These are phyloP conservation scores for Psilocybe mexicana DNA, from an alignment of 1,284 basidiomycete species.

Conservation along the genomic window DNA sequence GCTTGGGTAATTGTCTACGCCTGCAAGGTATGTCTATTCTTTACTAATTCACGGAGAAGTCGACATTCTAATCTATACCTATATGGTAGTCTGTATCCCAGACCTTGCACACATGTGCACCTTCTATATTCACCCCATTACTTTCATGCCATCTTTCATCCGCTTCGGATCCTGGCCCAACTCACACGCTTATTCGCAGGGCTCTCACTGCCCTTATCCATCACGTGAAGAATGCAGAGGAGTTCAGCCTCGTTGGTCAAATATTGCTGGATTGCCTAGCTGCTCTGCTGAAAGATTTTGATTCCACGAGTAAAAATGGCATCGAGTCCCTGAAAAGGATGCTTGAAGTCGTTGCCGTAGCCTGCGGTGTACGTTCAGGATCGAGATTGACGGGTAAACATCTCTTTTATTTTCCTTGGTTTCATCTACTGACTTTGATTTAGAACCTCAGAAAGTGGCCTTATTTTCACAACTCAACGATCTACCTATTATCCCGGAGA, in stretches of 20 bases:
- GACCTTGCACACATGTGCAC: conserved; percentile 76
- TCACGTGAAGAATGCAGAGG: conserved; percentile 69
- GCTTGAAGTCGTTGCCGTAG: conserved; percentile 50
- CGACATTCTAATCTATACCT: conserved; percentile 5
- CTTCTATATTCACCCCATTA: conserved; percentile 61
- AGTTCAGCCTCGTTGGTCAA: conserved; percentile 64
- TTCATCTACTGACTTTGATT: conserved; percentile 1
- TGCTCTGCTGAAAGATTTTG: conserved; percentile 16
- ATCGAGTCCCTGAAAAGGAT: conserved; percentile 37
- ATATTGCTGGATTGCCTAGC: conserved; percentile 42
- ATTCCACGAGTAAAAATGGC: conserved; percentile 22
- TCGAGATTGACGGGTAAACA: conserved; percentile 54
- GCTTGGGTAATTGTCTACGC: conserved; percentile 72
- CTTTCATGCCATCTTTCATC: conserved; percentile 51
- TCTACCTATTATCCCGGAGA: conserved; percentile 38
- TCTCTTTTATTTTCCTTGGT: neutral
- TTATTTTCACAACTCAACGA: conserved; percentile 45
- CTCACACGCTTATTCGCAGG: conserved; percentile 63
- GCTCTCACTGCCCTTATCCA: conserved; percentile 79
- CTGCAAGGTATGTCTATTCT: conserved; percentile 57
- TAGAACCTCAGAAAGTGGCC: conserved; percentile 50
- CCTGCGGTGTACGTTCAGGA: conserved; percentile 64
- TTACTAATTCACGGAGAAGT: conserved; percentile 1
- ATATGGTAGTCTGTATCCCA: conserved; percentile 65
- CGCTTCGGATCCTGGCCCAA: conserved; percentile 40